Evolutionary conservation across 2,329 filamentous ascomycete genomes (phyloP), one percentile per base, ranked within the genome.

Genomic region (Monilinia laxa): DNA sequence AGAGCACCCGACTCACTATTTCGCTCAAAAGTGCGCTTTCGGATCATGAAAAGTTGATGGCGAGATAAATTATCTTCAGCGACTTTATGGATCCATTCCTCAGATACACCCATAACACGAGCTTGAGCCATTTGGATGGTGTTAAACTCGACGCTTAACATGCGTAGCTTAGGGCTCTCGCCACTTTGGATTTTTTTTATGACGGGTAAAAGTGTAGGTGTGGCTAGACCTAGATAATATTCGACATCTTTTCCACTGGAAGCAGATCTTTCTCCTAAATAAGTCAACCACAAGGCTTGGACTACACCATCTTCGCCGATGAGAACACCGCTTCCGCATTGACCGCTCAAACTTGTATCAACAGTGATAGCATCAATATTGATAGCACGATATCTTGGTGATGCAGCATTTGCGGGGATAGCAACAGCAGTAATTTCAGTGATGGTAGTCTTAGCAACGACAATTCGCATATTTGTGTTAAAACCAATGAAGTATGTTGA

Each of bases 401-500:
- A 94, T 1, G 92, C 88, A 0, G 91, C 90, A 78, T 96, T 98
- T 35, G 95, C 93, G 0, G 95, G 96, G 69, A 99, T 98, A 0
- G 93, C 92, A 3, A 98, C 95, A 2, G 95, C 95, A 14, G 94
- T 98, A 75, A 99, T 96, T 77, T 99, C 95, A 0, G 96, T 99
- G 18, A 99, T 93, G 0, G 90, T 92, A 0, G 95, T 98, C 73
- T 96, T 93, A 6, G 93, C 91, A 72, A 97, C 92, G 4, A 98
- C 94, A 52, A 97, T 92, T 47, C 94, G 88, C 69, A 94, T 90
- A 71, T 97, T 98, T 71, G 96, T 89, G 76, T 99, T 99, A 81
- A 97, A 96, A n/a, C 95, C 96, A 70, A 99, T 90, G 79, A 99
- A 99, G 72, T 97, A 93, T 0, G 93, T 97, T 67, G 94, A 90